Evolutionary conservation across 305 asterid genomes (phyloP).

Genomic region (Caryopteris hybrid): DNA sequence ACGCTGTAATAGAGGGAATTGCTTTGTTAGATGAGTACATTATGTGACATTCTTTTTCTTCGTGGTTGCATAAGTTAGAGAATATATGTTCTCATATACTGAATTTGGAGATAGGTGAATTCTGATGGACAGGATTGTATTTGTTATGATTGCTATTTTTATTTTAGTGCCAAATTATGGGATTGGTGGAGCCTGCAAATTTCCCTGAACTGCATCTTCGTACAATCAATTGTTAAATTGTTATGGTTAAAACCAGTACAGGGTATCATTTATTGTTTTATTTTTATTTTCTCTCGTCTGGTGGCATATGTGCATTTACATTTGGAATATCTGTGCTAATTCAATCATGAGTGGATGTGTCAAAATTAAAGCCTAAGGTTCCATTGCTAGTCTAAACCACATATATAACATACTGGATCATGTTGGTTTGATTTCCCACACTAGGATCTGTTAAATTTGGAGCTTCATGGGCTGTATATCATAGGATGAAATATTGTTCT

Average conservation of each 20-base stretch:
- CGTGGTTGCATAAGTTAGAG: conserved; percentile 1
- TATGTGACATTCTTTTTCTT: background rate
- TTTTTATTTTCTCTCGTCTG: background rate
- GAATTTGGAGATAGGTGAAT: background rate
- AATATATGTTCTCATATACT: background rate
- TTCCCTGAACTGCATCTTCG: background rate
- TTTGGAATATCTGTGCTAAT: background rate
- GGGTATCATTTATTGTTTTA: background rate
- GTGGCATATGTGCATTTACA: background rate
- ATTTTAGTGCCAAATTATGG: background rate
- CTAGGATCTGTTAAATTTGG: background rate
- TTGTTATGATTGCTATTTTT: background rate
- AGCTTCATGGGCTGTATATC: background rate
- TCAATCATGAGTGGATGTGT: background rate
- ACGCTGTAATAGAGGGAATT: no score
- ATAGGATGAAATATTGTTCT: background rate
- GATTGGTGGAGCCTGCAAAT: background rate
- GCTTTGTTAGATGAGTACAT: background rate
- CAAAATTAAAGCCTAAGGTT: background rate
- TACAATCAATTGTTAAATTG: background rate
- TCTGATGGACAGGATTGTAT: background rate
- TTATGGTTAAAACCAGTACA: background rate
- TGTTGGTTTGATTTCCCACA: background rate
- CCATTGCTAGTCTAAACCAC: background rate
- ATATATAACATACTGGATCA: background rate